Evolutionary conservation across 495 filamentous ascomycete species (phyloP), one percentile per base, ranked within the genome.

Genomic region (Letharia lupina): DNA sequence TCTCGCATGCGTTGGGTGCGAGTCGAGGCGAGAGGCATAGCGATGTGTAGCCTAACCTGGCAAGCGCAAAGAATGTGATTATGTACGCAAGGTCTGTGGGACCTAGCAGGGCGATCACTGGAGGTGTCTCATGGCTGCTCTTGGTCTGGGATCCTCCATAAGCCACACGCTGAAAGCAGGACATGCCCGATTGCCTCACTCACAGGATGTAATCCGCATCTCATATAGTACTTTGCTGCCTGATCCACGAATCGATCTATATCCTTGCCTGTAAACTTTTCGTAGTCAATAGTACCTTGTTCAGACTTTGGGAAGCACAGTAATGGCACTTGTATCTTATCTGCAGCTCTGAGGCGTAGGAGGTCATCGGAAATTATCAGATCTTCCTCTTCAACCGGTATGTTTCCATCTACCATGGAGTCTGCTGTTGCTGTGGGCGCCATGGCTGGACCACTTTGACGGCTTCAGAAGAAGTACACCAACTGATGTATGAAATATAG

Each of bases 1-100:
- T 79, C 20, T 80, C 76, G 65, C 79, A 83, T 40, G 84, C 84
- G 7, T 74, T 71, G 0, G 78, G 74, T 11, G 82, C 77, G 20
- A 87, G 72, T 47, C 85, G 80, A 20, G 83, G 83, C 1, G 85
- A 88, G 15, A 88, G 73, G 67, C 83, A 81, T 69, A 88, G 77
- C 33, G 81, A 76, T 9, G 80, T 83, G 67, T 82, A 84, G 35
- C 85, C 85, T 5, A 86, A 71, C 23, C 85, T 78, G 61, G 78
- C 80, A 8, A 87, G 75, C 2, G 83, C 85, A 61, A 86, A 85
- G 48, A 86, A 79, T 2, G 81, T 78, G 62, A 84, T 65, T 4
- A 84, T 74, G 75, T 83, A 87, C 50, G 81, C 80, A 5, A 87
- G 68, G 64, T 85, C 80, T 4, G 84, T 85, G 31, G 74, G 71